Conservation (phyloP, 345 rosid species). For the Sonneratia alba region DNA sequence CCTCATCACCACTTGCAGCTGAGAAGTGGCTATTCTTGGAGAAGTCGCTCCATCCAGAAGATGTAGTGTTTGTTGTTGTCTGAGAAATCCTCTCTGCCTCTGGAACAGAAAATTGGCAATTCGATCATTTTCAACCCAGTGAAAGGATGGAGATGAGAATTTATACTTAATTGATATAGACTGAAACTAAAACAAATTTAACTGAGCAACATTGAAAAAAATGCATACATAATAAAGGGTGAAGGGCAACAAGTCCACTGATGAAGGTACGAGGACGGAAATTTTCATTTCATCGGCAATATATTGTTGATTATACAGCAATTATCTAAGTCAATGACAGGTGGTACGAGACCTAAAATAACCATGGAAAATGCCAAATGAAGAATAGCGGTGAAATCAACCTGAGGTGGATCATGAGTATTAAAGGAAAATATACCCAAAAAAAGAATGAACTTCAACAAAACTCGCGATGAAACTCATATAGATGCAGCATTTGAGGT, state of each 20-base stretch:
- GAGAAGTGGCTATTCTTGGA: conserved; percentile 60
- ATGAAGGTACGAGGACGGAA: neutral
- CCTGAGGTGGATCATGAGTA: neutral
- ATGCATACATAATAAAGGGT: neutral
- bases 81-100: conserved; percentile 34
- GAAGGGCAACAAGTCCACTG: neutral
- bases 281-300: neutral
- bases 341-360: neutral
- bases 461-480: neutral
- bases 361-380: neutral
- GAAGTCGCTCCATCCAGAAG: conserved; percentile 55
- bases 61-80: conserved; percentile 52
- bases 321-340: neutral
- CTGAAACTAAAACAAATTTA: neutral
- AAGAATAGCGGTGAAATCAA: neutral
- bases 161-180: neutral
- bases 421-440: neutral
- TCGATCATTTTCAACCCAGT: neutral
- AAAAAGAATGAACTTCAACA: neutral
- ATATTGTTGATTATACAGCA: neutral
- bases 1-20: conserved; percentile 45
- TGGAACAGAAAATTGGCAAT: neutral
- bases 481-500: neutral
- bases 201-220: neutral
- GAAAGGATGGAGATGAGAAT: neutral